Conservation (phyloP, 352 stramenopile species). For the Pythium guiyangense region DNA sequence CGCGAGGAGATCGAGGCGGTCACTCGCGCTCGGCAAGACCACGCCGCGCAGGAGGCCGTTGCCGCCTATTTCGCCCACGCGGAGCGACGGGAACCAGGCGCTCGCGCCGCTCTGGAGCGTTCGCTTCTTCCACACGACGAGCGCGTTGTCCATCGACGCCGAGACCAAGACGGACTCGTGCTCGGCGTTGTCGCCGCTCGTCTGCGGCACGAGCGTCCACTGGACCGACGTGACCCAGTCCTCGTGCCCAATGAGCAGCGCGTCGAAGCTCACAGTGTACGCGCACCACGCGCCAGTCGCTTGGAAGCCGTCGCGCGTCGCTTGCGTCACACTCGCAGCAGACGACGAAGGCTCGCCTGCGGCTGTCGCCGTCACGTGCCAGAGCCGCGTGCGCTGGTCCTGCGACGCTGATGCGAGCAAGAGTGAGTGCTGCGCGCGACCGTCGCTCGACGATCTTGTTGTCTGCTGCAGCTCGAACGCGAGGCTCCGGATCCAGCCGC, state of each 20-base stretch:
- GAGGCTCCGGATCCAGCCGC: constrained; percentile 60
- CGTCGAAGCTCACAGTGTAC: constrained; percentile 61
- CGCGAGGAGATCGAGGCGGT: constrained; percentile 44
- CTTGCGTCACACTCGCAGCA: not conserved
- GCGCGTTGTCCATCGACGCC: constrained; percentile 74
- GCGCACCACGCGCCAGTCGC: constrained; percentile 13
- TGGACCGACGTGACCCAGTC: constrained; percentile 77
- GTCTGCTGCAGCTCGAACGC: constrained; percentile 28
- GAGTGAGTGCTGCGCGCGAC: not conserved
- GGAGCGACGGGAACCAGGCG: constrained; percentile 42
- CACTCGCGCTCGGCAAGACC: constrained; percentile 23
- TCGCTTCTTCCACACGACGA: constrained; percentile 70
- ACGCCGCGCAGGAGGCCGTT: constrained; percentile 45
- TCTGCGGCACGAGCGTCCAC: constrained; percentile 31
- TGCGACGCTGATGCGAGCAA: constrained; percentile 64
- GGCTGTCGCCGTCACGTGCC: constrained; percentile 32
- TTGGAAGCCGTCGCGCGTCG: constrained; percentile 27
- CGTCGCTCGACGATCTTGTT: not conserved
- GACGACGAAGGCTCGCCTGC: too few relatives aligned
- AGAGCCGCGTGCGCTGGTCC: constrained; percentile 67
- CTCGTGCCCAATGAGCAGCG: constrained; percentile 66
- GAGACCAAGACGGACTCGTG: constrained; percentile 38
- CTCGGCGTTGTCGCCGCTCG: not conserved
- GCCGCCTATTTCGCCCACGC: constrained; percentile 56
- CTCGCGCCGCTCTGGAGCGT: constrained; percentile 9